These are phyloP conservation scores for Backusella luteola DNA, from an alignment of 192 early-diverging fungal species.

Conservation along the genomic window DNA sequence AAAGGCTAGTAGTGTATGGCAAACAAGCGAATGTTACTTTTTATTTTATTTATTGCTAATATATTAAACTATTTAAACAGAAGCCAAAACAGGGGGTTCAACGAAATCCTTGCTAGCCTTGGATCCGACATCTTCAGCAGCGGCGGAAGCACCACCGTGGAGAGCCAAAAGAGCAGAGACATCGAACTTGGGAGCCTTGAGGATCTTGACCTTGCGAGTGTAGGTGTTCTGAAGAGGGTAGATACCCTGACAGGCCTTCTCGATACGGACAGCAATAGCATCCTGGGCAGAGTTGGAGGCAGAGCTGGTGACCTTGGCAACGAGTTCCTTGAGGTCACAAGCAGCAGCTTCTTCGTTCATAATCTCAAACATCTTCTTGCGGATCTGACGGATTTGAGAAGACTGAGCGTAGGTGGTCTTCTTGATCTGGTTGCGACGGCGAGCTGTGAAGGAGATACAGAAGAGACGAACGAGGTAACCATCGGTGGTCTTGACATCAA, in stretches of 20 bases:
- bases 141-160: conserved; percentile 83
- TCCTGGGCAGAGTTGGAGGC: conserved; percentile 52
- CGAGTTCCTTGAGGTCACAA: conserved; percentile 93
- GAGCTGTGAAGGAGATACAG: conserved; percentile 95
- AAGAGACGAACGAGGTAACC: conserved; percentile 99
- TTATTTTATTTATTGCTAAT: conserved; percentile 32
- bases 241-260: conserved; percentile 96
- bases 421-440: conserved; percentile 90
- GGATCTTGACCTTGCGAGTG: conserved; percentile 98
- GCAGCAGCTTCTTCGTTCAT: conserved; percentile 80
- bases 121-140: conserved; percentile 78
- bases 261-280: conserved; percentile 95
- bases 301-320: conserved; percentile 89
- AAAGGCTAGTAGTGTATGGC: background rate
- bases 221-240: conserved; percentile 97
- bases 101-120: conserved; percentile 77
- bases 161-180: conserved; percentile 95
- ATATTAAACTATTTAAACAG: conserved; percentile 11
- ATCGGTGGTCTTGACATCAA: conserved; percentile 99
- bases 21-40: background rate
- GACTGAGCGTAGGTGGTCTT: conserved; percentile 98
- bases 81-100: conserved; percentile 68
- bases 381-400: conserved; percentile 96
- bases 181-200: conserved; percentile 97
- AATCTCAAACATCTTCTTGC: conserved; percentile 99